Evolutionary conservation across 179 eudicot genomes (phyloP).

Genomic region (Kewa caespitosa): DNA sequence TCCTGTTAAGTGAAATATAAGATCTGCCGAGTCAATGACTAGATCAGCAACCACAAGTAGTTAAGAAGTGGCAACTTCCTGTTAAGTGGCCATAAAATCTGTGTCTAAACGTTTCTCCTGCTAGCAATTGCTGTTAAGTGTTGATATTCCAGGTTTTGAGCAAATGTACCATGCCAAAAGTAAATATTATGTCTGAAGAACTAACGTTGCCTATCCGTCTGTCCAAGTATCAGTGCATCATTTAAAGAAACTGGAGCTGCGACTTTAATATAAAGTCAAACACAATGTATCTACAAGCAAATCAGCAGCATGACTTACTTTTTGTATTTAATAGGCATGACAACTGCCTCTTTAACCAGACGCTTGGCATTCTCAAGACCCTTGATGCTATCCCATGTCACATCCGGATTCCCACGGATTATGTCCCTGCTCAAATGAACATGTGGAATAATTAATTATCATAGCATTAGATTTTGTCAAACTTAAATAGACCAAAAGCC

Average conservation of each 20-base stretch:
- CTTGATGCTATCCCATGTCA: slow-evolving; percentile 92
- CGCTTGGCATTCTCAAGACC: slow-evolving; percentile 93
- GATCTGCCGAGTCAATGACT: not conserved
- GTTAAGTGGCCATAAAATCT: not conserved
- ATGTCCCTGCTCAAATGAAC: slow-evolving; percentile 63
- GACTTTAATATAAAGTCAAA: not conserved
- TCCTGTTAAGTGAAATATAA: too few relatives aligned
- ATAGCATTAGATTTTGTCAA: not conserved
- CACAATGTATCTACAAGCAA: not conserved
- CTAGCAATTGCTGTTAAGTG: not conserved
- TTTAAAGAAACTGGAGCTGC: not conserved
- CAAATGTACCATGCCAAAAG: not conserved
- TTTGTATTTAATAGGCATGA: slow-evolving; percentile 98
- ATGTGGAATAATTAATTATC: not conserved
- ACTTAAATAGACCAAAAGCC: not conserved
- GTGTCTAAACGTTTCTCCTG: not conserved
- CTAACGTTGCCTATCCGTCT: not conserved
- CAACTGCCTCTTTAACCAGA: slow-evolving; percentile 97
- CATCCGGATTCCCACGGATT: slow-evolving; percentile 86
- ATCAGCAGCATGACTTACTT: slow-evolving; percentile 47
- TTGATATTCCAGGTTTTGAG: not conserved
- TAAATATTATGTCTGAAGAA: not conserved
- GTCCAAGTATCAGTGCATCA: not conserved
- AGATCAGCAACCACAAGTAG: too few relatives aligned
- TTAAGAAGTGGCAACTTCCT: not conserved